A percentile compares a stretch with the other conserved stretches of the same genome.
Evolutionary conservation across 352 stramenopile species (phyloP).

Genomic region (Phytophthora capsici): DNA sequence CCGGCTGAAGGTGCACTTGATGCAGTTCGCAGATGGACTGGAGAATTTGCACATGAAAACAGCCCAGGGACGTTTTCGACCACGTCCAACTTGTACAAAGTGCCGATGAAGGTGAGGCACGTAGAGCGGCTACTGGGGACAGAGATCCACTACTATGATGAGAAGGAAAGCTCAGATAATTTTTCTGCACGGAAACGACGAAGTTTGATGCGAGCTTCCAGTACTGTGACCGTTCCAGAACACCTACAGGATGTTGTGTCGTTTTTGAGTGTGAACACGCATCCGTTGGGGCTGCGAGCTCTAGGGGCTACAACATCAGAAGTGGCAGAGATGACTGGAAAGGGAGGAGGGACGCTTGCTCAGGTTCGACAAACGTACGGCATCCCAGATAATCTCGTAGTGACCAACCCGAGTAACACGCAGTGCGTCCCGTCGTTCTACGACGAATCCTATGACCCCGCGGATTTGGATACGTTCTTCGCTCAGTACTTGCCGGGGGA

Average conservation of each 20-base stretch:
- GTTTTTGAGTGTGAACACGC: conserved; percentile 76
- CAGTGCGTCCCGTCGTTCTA: conserved; percentile 85
- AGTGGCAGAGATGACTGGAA: conserved; percentile 6
- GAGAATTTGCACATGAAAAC: conserved; percentile 17
- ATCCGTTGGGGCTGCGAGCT: conserved; percentile 62
- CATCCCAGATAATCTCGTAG: conserved; percentile 71
- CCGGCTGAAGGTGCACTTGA: conserved; percentile 53
- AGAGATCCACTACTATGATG: conserved; percentile 58
- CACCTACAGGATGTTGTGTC: conserved; percentile 54
- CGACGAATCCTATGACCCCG: conserved; percentile 61
- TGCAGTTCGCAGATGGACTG: conserved; percentile 58
- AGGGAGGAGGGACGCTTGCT: conserved; percentile 40
- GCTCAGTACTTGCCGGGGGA: conserved; percentile 57
- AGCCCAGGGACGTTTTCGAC: conserved; percentile 42
- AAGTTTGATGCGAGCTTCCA: conserved; percentile 51
- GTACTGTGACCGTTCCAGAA: conserved; percentile 39
- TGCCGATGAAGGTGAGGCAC: conserved; percentile 49
- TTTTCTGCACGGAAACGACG: conserved; percentile 10
- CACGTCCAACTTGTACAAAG: conserved; percentile 52
- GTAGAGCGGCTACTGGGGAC: conserved; percentile 60
- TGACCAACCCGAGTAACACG: conserved; percentile 65
- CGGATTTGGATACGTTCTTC: conserved; percentile 69
- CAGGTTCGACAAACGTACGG: conserved; percentile 65
- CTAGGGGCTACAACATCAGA: conserved; percentile 41
- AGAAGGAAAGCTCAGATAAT: not conserved